Conservation (phyloP, 768 basidiomycete species). For the Leccinum obscurum region DNA sequence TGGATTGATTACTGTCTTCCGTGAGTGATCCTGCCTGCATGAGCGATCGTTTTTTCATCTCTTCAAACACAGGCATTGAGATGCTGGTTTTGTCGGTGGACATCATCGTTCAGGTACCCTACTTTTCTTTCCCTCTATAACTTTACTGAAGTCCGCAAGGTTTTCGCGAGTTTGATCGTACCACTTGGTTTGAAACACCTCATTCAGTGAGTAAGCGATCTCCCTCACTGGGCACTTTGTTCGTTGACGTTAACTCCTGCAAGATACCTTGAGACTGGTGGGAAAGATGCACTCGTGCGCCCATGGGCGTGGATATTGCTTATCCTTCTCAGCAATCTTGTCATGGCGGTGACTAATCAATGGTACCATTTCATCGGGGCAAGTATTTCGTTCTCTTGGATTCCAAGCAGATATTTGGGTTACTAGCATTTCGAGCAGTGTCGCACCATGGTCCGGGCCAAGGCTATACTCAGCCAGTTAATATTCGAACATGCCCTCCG, state of each 20-base stretch:
- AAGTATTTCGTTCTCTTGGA: neutral
- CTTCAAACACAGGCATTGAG: neutral
- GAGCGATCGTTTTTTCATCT: neutral
- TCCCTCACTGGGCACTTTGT: neutral
- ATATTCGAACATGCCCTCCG: slow-evolving; percentile 7
- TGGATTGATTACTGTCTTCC: slow-evolving; percentile 4
- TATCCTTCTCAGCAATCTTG: neutral
- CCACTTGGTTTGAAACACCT: slow-evolving; percentile 3
- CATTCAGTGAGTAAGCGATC: neutral
- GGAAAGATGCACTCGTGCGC: neutral
- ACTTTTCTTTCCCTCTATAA: neutral
- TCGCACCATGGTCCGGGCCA: slow-evolving; percentile 3
- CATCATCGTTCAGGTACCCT: neutral
- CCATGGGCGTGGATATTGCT: slow-evolving; percentile 6
- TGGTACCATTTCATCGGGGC: neutral
- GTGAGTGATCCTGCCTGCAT: neutral
- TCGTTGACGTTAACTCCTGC: neutral
- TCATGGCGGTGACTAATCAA: neutral
- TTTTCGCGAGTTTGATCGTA: neutral
- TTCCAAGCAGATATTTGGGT: neutral
- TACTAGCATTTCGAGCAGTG: neutral
- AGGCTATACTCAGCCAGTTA: slow-evolving; percentile 4
- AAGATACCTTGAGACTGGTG: slow-evolving; percentile 2
- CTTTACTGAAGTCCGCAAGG: neutral
- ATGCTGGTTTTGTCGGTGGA: neutral